Evolutionary conservation across 352 stramenopile species (phyloP).

Genomic region (Blastocystis sp.): DNA sequence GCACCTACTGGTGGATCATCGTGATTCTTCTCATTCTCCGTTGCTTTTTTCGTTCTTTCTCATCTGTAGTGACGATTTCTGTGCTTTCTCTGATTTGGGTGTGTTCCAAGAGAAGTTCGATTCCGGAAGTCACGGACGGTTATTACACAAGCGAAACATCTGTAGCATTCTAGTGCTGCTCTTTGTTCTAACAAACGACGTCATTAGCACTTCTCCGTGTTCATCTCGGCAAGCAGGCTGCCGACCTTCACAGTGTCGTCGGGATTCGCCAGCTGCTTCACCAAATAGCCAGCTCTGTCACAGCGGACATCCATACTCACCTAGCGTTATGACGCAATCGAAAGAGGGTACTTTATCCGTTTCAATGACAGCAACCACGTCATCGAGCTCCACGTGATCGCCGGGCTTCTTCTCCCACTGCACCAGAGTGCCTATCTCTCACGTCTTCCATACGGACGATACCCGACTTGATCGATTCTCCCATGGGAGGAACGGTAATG

Average conservation of each 20-base stretch:
- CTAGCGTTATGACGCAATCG: slow-evolving; percentile 13
- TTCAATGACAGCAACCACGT: slow-evolving; percentile 68
- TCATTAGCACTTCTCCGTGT: slow-evolving; percentile 44
- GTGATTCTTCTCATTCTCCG: not conserved
- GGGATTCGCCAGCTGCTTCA: slow-evolving; percentile 37
- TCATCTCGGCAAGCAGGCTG: slow-evolving; percentile 30
- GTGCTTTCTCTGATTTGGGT: not conserved
- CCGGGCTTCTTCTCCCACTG: slow-evolving; percentile 66
- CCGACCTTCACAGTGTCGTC: slow-evolving; percentile 64
- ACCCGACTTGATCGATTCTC: slow-evolving; percentile 64
- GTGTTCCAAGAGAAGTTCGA: not conserved
- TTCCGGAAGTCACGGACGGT: no score
- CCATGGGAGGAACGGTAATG: slow-evolving; percentile 67
- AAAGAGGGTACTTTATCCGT: slow-evolving; percentile 40
- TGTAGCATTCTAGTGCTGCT: not conserved
- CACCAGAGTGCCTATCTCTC: slow-evolving; percentile 51
- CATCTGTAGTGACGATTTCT: slow-evolving; percentile 6
- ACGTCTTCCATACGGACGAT: not conserved
- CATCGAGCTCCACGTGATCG: slow-evolving; percentile 58
- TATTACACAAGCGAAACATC: no score
- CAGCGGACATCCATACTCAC: slow-evolving; percentile 68
- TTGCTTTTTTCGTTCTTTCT: not conserved
- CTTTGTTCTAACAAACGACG: slow-evolving; percentile 28
- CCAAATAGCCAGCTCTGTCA: slow-evolving; percentile 59
- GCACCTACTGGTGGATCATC: not conserved